Evolutionary conservation across 164 flowering plant genomes (phyloP).

Genomic region (Magnolia kwangsiensis): DNA sequence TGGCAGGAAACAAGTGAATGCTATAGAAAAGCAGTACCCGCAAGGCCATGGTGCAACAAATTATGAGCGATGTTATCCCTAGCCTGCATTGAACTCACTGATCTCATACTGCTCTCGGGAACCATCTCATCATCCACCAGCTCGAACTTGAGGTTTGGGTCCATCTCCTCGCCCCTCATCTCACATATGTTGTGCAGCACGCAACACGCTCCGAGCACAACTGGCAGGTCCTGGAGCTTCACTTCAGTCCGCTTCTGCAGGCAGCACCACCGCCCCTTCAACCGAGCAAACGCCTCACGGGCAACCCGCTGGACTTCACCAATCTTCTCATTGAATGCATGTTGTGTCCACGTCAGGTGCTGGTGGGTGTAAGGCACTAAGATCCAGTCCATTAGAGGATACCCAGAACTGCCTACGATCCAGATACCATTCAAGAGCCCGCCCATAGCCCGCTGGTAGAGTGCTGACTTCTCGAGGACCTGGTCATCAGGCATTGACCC

Average conservation of each 20-base stretch:
- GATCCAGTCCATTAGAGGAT: constrained; percentile 70
- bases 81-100: constrained; percentile 37
- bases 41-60: constrained; percentile 68
- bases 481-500: constrained; percentile 75
- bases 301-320: constrained; percentile 41
- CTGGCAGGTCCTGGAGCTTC: constrained; percentile 76
- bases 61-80: constrained; percentile 77
- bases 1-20: neutral
- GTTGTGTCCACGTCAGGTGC: constrained; percentile 77
- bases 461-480: constrained; percentile 57
- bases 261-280: constrained; percentile 79
- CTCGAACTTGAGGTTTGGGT: constrained; percentile 41
- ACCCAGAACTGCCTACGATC: constrained; percentile 57
- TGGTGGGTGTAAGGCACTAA: constrained; percentile 65
- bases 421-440: constrained; percentile 50
- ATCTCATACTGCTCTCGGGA: constrained; percentile 43
- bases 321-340: constrained; percentile 65
- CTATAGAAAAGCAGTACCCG: constrained; percentile 47
- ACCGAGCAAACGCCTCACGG: constrained; percentile 49
- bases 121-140: constrained; percentile 60
- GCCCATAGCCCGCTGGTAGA: constrained; percentile 43
- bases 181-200: constrained; percentile 82
- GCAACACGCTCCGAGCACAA: constrained; percentile 80
- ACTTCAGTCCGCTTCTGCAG: constrained; percentile 84
- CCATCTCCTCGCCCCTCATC: constrained; percentile 51